Evolutionary conservation across 1,139 yeast genomes (phyloP).

Genomic region (Meyerozyma guilliermondii): DNA sequence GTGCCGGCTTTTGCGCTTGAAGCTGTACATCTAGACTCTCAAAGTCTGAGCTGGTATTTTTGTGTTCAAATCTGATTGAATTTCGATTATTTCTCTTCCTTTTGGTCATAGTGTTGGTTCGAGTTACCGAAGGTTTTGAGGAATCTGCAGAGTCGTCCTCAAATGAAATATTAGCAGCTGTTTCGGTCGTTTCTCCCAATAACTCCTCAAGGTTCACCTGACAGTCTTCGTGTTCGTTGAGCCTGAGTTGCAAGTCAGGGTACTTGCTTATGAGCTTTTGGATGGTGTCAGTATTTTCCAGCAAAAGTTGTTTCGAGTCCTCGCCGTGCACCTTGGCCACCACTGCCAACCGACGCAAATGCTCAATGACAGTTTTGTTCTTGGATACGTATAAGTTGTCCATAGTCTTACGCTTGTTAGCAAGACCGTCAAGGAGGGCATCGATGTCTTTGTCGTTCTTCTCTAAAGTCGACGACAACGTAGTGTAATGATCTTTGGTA

Average conservation of each 20-base stretch:
- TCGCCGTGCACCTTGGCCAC: constrained; percentile 47
- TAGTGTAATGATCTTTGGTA: constrained; percentile 25
- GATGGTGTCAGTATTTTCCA: constrained; percentile 28
- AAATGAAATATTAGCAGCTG: constrained; percentile 27
- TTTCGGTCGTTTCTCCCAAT: constrained; percentile 30
- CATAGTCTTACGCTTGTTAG: constrained; percentile 38
- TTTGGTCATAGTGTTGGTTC: constrained; percentile 24
- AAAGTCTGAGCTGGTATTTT: constrained; percentile 18
- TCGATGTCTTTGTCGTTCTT: constrained; percentile 43
- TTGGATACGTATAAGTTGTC: constrained; percentile 43
- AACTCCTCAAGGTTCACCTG: constrained; percentile 32
- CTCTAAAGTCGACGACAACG: constrained; percentile 23
- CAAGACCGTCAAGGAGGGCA: constrained; percentile 37
- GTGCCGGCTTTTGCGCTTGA: constrained; percentile 7
- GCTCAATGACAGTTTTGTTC: constrained; percentile 41
- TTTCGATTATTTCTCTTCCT: constrained; percentile 29
- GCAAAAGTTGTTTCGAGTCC: constrained; percentile 26
- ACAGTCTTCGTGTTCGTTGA: constrained; percentile 23
- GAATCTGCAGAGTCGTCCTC: constrained; percentile 24
- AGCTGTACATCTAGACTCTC: constrained; percentile 4
- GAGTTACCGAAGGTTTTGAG: constrained; percentile 12
- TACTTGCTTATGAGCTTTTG: constrained; percentile 25
- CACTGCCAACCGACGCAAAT: constrained; percentile 39
- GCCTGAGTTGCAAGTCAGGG: constrained; percentile 33
- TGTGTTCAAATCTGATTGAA: constrained; percentile 25